Evolutionary conservation across 768 basidiomycete genomes (phyloP), one percentile per base, ranked within the genome.

Genomic region (Trametes cubensis): DNA sequence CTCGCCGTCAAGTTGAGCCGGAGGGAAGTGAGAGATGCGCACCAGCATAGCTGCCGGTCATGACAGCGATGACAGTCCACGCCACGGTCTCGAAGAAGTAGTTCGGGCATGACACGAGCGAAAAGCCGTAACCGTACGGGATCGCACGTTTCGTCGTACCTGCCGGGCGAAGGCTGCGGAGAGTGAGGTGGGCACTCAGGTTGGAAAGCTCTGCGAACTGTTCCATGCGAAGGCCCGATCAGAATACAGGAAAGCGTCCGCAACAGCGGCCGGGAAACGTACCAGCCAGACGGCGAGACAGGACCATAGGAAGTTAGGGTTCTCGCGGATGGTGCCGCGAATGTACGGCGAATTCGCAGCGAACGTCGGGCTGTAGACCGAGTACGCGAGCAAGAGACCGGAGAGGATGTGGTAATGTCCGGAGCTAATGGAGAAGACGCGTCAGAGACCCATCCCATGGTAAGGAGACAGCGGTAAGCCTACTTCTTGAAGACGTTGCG

Each of bases 51-150:
- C 88, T 91, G 30, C 87, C 84, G 2, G 94, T 94, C 86, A 98
- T 87, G 21, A 79, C 79, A 23, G 81, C 81, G 52, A 97, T 80
- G 17, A 82, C 78, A 4, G 79, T 69, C 92, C 96, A 97, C 0
- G 78, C 88, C 25, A 96, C 62, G 8, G 78, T 81, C 76, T 99
- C 97, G 70, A 95, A 98, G 72, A 92, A 87, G 77, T 99, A 99
- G 75, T 99, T 98, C 17, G 96, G 94, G 79, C 84, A 90, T 6
- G 92, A 90, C 42, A 95, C 83, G n/a, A 84, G 76, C 56, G 85
- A 79, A 77, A 98, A 99, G 6, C 95, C 95, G 66, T 94, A 96
- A 25, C 97, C 96, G n/a, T 80, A 76, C 0, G 97, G 97, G 67
- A 97, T 89, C n/a, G 83, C 88, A 50, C 96, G 89, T 58, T 81